Evolutionary conservation across 192 early-diverging fungal species (phyloP), one percentile per base, ranked within the genome.

Genomic region (Backusella circina): DNA sequence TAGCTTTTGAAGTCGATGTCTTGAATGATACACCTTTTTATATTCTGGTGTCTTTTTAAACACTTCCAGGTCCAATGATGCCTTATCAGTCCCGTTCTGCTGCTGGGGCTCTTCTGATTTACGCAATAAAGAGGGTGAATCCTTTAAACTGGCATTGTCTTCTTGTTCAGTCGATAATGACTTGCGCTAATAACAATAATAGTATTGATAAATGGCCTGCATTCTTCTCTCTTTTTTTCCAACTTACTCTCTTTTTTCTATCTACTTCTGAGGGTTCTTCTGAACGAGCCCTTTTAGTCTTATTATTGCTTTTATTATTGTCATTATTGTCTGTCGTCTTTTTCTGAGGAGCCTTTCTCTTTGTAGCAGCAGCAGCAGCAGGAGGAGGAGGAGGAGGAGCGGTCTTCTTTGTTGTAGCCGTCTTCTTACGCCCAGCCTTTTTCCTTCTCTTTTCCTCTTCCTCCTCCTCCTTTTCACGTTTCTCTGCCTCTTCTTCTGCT

Each of bases 1-100:
- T 37, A 80, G 28, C n/a, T 65, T 70, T 50, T 80, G 79, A 61
- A 80, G 47, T 61, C 51, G 75, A 47, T 76, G 79, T 44, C 79
- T 71, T 28, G 72, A 23, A 39, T 75, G 74, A 57, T 80, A 80
- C 7, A 80, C 39, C 30, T 80, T 80, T 50, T 75, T 80, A 74
- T 65, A 65, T 39, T 41, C 73, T 31, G 50, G 50, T 4, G 35
- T 38, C 21, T 57, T 33, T 72, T 36, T 57, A 61, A 28, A 61
- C 54, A 10, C 6, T 61, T 61, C 54, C 10, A 61, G 10, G 12
- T 61, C 54, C 10, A 61, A 61, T 61, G 54, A 9, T 12, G 54
- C 54, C 54, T 61, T 61, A 26, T 57, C 31, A 26, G 15, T 38
- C 18, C 39, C 69, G 10, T 38, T 33, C 1, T n/a, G 21, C 1